A percentile compares a stretch with the other conserved stretches of the same genome.
Conservation (phyloP, 345 rosid species). For the Rhodamnia argentea region DNA sequence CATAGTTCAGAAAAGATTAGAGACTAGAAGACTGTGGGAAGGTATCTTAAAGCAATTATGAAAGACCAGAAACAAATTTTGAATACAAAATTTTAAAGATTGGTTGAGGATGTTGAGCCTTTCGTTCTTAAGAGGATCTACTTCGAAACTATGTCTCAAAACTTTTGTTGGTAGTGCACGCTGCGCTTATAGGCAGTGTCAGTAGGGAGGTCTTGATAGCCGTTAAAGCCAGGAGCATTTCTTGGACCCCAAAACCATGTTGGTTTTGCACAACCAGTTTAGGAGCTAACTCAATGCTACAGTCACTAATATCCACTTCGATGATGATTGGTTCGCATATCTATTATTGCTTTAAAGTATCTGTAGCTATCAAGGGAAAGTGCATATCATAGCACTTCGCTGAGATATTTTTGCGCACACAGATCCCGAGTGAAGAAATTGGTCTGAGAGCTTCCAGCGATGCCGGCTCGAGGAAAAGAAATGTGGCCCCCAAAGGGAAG, state of each 20-base stretch:
- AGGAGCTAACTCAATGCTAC: neutral
- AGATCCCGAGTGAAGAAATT: slow-evolving; percentile 13
- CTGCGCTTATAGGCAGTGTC: neutral
- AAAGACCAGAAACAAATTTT: neutral
- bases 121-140: neutral
- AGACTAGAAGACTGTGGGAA: neutral
- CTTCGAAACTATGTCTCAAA: neutral
- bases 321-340: neutral
- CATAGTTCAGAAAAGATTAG: neutral
- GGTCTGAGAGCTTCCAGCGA: slow-evolving; percentile 14
- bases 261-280: neutral
- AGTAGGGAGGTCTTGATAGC: neutral
- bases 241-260: neutral
- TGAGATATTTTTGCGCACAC: neutral
- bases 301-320: neutral
- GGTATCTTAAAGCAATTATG: neutral
- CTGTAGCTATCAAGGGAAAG: neutral
- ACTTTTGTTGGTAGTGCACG: neutral
- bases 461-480: slow-evolving; percentile 56
- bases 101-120: neutral
- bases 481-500: slow-evolving; percentile 26
- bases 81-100: neutral
- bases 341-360: neutral
- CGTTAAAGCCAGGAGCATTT: neutral
- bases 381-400: neutral